phyloP scores from a whole-genome alignment of 345 rosid genomes.

The Cardamine chenopodiifolia region DNA sequence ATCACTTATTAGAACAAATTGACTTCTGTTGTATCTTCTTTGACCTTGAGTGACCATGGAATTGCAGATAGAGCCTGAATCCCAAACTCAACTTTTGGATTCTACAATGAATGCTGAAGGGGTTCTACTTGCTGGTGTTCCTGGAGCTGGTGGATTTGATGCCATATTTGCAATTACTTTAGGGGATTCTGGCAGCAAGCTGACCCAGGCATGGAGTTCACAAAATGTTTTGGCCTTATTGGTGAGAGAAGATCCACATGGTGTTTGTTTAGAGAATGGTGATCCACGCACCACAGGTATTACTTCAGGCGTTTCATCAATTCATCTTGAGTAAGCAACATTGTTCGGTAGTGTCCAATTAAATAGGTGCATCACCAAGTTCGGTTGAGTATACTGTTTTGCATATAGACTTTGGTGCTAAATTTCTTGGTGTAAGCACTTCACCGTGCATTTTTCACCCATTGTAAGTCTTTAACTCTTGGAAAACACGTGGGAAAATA shows the following conservation, averaged over 20 bases:
- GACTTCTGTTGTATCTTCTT: slow-evolving; percentile 7
- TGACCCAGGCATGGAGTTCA: slow-evolving; percentile 72
- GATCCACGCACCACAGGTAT: slow-evolving; percentile 74
- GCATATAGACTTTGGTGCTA: slow-evolving; percentile 45
- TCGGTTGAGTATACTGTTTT: slow-evolving; percentile 41
- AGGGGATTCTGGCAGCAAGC: slow-evolving; percentile 61
- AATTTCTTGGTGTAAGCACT: slow-evolving; percentile 38
- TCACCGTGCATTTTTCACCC: slow-evolving; percentile 36
- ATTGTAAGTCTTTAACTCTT: slow-evolving; percentile 34
- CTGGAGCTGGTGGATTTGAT: slow-evolving; percentile 98
- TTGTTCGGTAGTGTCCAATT: slow-evolving; percentile 28
- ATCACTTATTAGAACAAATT: not conserved
- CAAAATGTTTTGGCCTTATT: slow-evolving; percentile 74
- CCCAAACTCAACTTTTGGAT: slow-evolving; percentile 76
- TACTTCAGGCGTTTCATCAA: slow-evolving; percentile 60
- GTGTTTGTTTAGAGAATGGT: slow-evolving; percentile 74
- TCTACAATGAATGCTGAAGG: slow-evolving; percentile 85
- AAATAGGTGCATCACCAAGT: slow-evolving; percentile 35
- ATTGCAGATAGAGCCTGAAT: slow-evolving; percentile 89
- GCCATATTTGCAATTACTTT: slow-evolving; percentile 79
- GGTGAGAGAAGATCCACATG: slow-evolving; percentile 89
- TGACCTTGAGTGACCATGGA: slow-evolving; percentile 32
- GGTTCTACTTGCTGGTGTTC: slow-evolving; percentile 88
- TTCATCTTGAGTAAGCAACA: slow-evolving; percentile 53
- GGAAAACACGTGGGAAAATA: slow-evolving; percentile 34